A percentile compares a stretch with the other conserved stretches of the same genome.
phyloP scores from a whole-genome alignment of 2,329 filamentous ascomycete species.

The Cordyceps sp. region DNA sequence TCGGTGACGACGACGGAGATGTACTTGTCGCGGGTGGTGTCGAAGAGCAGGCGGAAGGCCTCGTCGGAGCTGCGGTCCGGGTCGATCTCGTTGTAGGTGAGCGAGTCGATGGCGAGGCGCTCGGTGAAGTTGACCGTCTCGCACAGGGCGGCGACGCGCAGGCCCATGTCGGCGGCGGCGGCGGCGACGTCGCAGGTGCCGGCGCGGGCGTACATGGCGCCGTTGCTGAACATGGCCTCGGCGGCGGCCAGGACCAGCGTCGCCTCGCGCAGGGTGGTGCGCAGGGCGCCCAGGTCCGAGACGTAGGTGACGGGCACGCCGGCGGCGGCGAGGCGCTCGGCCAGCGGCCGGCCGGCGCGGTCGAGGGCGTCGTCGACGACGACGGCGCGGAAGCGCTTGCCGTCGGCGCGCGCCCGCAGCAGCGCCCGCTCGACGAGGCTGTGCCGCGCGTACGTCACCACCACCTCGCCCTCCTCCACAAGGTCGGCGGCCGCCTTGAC shows the following conservation, averaged over 20 bases:
- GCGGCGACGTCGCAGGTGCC: conserved; percentile 81
- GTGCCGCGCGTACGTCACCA: conserved; percentile 77
- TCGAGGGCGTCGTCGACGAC: conserved; percentile 58
- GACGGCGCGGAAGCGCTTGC: conserved; percentile 67
- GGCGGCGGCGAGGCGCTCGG: conserved; percentile 47
- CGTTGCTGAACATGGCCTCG: conserved; percentile 92
- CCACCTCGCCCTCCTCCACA: conserved; percentile 63
- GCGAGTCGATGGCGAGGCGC: conserved; percentile 79
- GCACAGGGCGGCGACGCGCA: conserved; percentile 77
- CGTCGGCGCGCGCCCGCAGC: conserved; percentile 50
- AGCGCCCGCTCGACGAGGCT: conserved; percentile 74
- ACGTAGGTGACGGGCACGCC: conserved; percentile 70
- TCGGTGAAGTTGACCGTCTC: conserved; percentile 85
- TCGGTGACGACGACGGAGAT: conserved; percentile 85
- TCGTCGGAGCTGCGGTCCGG: conserved; percentile 46
- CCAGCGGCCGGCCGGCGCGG: conserved; percentile 38
- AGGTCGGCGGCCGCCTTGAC: conserved; percentile 57
- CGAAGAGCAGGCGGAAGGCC: conserved; percentile 59
- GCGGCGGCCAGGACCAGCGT: conserved; percentile 76
- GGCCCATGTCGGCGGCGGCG: conserved; percentile 56
- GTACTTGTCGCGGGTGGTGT: conserved; percentile 76
- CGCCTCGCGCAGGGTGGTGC: conserved; percentile 48
- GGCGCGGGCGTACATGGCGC: conserved; percentile 70
- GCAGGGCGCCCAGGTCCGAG: conserved; percentile 58
- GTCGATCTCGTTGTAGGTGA: conserved; percentile 86